Percentiles rank a stretch among this genome's conserved stretches.
Conservation (phyloP, 1,139 yeast species). For the Candida albicans region DNA sequence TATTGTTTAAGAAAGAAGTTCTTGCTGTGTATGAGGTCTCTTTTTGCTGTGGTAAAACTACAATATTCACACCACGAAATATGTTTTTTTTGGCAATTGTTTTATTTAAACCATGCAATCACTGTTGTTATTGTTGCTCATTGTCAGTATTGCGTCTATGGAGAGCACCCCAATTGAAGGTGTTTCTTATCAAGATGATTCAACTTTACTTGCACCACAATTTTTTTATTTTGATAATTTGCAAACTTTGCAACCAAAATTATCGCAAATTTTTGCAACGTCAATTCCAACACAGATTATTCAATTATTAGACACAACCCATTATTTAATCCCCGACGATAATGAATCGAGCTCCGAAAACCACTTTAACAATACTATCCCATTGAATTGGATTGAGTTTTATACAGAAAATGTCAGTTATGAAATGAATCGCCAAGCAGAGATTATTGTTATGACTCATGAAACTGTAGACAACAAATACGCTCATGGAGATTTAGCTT, state of each 20-base stretch:
- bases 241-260: conserved; percentile 2
- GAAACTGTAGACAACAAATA: conserved; percentile 7
- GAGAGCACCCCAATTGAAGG: too few relatives aligned
- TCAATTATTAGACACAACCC: conserved; percentile 6
- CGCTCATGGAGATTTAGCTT: conserved; percentile 12
- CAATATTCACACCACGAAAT: too few relatives aligned
- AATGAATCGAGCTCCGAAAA: not conserved
- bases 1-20: too few relatives aligned
- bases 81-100: too few relatives aligned
- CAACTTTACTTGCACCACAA: not conserved
- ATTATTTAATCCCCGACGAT: conserved; percentile 6
- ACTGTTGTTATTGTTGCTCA: too few relatives aligned
- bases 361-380: conserved; percentile 3
- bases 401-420: conserved; percentile 3
- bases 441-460: conserved; percentile 11
- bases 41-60: too few relatives aligned
- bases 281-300: conserved; percentile 1
- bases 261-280: not conserved
- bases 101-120: too few relatives aligned
- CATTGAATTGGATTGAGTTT: conserved; percentile 14
- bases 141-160: too few relatives aligned
- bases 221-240: not conserved
- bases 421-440: conserved; percentile 5
- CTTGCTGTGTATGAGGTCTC: too few relatives aligned
- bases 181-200: too few relatives aligned